Evolutionary conservation across 495 filamentous ascomycete species (phyloP).

Genomic region (Penicillium ochrochloron): DNA sequence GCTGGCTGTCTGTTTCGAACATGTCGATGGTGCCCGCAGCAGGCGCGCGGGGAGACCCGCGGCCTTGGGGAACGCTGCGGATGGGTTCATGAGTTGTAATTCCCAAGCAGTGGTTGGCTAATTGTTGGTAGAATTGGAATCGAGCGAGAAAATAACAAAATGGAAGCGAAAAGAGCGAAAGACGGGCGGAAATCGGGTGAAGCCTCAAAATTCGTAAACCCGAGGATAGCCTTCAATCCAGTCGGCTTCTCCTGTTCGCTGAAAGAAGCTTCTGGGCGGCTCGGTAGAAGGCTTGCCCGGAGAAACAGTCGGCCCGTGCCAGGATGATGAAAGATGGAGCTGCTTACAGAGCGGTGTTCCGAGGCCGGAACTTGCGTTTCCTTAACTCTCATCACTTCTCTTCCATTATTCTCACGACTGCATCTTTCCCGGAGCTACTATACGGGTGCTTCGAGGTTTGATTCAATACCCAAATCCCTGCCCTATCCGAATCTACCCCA

Average conservation of each 20-base stretch:
- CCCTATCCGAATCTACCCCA: slow-evolving; percentile 11
- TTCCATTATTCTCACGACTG: slow-evolving; percentile 17
- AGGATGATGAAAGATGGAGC: slow-evolving; percentile 40
- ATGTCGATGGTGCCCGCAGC: slow-evolving; percentile 46
- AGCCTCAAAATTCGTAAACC: slow-evolving; percentile 16
- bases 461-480: slow-evolving; percentile 11
- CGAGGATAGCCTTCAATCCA: slow-evolving; percentile 17
- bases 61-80: slow-evolving; percentile 51
- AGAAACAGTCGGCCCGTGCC: slow-evolving; percentile 16
- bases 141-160: neutral
- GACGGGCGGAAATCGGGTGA: slow-evolving; percentile 11
- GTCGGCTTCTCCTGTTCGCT: slow-evolving; percentile 15
- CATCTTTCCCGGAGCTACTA: slow-evolving; percentile 21
- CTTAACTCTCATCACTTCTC: slow-evolving; percentile 10
- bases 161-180: slow-evolving; percentile 7
- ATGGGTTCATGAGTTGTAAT: slow-evolving; percentile 46
- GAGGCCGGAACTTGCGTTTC: slow-evolving; percentile 31
- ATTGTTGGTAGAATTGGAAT: slow-evolving; percentile 12
- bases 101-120: slow-evolving; percentile 23
- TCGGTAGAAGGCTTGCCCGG: slow-evolving; percentile 25
- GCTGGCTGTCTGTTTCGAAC: slow-evolving; percentile 37
- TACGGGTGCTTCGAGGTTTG: slow-evolving; percentile 20
- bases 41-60: slow-evolving; percentile 51
- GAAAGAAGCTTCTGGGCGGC: slow-evolving; percentile 41
- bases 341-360: slow-evolving; percentile 44